Conservation (phyloP, 2,329 filamentous ascomycete species). For the Triangularia verruculosa region DNA sequence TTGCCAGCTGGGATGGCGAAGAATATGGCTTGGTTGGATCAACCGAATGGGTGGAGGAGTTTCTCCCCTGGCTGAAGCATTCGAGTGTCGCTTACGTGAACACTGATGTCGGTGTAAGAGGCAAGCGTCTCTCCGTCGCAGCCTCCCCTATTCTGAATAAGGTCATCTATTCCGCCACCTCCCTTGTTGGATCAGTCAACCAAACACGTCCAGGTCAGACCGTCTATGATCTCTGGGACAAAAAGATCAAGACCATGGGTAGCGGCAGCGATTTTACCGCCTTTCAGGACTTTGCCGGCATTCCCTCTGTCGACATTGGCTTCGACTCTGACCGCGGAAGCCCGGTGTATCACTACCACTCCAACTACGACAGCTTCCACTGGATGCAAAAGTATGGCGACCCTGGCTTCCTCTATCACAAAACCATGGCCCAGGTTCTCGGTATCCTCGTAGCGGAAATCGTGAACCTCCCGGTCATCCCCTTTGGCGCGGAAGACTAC, state of each 20-base stretch:
- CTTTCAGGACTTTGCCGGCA: slow-evolving; percentile 69
- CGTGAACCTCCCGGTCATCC: slow-evolving; percentile 58
- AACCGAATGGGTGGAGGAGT: slow-evolving; percentile 92
- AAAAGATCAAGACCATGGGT: slow-evolving; percentile 62
- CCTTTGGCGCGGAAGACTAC: slow-evolving; percentile 64
- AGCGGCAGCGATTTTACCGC: slow-evolving; percentile 73
- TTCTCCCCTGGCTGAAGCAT: slow-evolving; percentile 72
- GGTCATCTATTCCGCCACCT: slow-evolving; percentile 65
- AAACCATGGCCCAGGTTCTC: slow-evolving; percentile 63
- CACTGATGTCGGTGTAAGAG: slow-evolving; percentile 71
- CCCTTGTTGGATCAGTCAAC: slow-evolving; percentile 66
- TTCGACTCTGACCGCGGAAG: slow-evolving; percentile 47
- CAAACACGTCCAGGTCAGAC: slow-evolving; percentile 69
- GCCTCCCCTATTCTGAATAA: slow-evolving; percentile 76
- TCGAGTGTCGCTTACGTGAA: slow-evolving; percentile 81
- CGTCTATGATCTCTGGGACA: slow-evolving; percentile 64
- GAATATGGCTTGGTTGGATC: slow-evolving; percentile 85
- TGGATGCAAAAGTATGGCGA: slow-evolving; percentile 88
- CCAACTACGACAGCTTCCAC: slow-evolving; percentile 85
- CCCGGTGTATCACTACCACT: slow-evolving; percentile 78
- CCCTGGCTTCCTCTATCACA: slow-evolving; percentile 62
- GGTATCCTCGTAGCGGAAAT: slow-evolving; percentile 60
- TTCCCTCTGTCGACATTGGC: slow-evolving; percentile 63
- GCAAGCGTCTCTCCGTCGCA: slow-evolving; percentile 59
- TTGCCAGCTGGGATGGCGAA: slow-evolving; percentile 78